phyloP scores from a whole-genome alignment of 1,284 basidiomycete species.

The Ustilago esculenta region DNA sequence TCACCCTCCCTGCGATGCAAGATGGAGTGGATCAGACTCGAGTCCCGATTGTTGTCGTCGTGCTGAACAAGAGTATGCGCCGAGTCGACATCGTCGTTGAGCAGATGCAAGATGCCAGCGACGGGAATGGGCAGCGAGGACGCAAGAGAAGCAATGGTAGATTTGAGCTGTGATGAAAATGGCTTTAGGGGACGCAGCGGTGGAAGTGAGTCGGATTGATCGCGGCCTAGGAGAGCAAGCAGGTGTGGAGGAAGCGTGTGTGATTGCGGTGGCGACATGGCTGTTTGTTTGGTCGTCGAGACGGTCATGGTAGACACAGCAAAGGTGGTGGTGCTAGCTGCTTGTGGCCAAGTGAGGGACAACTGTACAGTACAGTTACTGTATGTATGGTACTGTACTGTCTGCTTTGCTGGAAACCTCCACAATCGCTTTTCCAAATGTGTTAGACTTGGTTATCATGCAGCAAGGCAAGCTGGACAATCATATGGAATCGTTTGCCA shows the following conservation, averaged over 20 bases:
- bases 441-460: too few relatives aligned
- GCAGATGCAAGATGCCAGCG: conserved; percentile 37
- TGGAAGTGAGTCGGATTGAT: conserved; percentile 12
- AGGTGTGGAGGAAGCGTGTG: conserved; percentile 11
- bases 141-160: conserved; percentile 16
- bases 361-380: too few relatives aligned
- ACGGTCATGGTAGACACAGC: too few relatives aligned
- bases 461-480: too few relatives aligned
- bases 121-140: conserved; percentile 8
- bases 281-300: background rate
- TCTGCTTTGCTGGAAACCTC: too few relatives aligned
- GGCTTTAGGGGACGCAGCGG: conserved; percentile 33
- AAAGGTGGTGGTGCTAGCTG: too few relatives aligned
- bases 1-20: conserved; percentile 52
- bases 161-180: conserved; percentile 11
- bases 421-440: too few relatives aligned
- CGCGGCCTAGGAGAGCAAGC: conserved; percentile 7
- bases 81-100: conserved; percentile 51
- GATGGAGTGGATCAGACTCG: conserved; percentile 47
- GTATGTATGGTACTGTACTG: too few relatives aligned
- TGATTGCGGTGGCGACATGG: background rate
- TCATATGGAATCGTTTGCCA: too few relatives aligned
- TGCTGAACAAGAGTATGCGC: conserved; percentile 48
- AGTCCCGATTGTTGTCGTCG: conserved; percentile 39
- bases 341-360: too few relatives aligned